Base-by-base conservation (phyloP, 305 asterid species). In the Rubia balearica region DNA sequence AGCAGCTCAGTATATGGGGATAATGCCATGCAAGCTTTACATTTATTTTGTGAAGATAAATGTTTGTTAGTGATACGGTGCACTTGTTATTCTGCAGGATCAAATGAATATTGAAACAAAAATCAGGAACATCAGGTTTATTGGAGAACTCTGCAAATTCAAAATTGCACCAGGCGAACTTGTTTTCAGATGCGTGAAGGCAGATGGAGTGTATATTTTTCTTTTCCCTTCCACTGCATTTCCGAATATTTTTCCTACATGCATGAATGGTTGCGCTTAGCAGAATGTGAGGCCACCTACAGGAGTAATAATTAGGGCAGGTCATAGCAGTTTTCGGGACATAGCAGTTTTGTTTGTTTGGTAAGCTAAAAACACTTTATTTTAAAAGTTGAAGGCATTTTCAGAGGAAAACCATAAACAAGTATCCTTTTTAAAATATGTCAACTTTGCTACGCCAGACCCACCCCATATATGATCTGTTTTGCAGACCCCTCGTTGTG, bases 61-160 rank as follows among this genome's bases (percentile, higher is more conserved):
- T 56, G 61, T 56, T 67, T 74, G 62, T 70, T 11, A 36, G 65
- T 17, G 65, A 69, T 65, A 68, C 62, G 13, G 41, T 65, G 75
- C 56, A 64, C 74, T 79, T 74, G 63, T 64, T 73, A 62, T 16
- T 65, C 70, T 82, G 84, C 92, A 95, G 99, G 98, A 95, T 85
- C 99, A 95, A 84, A 90, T 95, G 94, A 95, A 95, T 83, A 95
- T 95, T 48, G 99, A 95, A 81, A 88, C 98, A 64, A 95, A 95
- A 80, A 95, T 95, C 78, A 83, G 96, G 85, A 95, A 95, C 75
- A 95, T 95, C 62, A 85, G 99, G 55, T 95, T 95, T 79, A 86
- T 95, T 77, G 99, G 99, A 77, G 99, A 95, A 82, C 97, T 95
- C 75, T 88, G 98, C 96, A 95, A 95, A 87, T 95, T 91, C 67